Conservation (phyloP, 768 basidiomycete genomes). For the Lentinula aciculospora region DNA sequence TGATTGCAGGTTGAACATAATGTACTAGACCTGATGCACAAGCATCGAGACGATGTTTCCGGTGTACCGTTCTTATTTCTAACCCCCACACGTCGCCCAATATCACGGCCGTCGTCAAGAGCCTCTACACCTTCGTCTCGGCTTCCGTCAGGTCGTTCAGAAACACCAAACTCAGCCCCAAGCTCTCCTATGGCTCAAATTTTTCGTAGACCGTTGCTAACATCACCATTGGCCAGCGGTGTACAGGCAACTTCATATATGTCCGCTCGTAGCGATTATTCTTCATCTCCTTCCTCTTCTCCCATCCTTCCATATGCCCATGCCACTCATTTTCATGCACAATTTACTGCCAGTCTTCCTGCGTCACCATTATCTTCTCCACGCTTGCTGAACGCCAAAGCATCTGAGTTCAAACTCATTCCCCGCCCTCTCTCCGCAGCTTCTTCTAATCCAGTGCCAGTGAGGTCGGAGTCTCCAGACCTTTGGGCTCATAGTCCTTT, state of each 20-base stretch:
- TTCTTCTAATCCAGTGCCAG: slow-evolving; percentile 52
- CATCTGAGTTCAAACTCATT: slow-evolving; percentile 83
- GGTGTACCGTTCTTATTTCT: slow-evolving; percentile 81
- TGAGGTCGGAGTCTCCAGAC: slow-evolving; percentile 82
- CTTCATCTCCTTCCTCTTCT: slow-evolving; percentile 56
- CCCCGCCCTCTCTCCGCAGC: slow-evolving; percentile 75
- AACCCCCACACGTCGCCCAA: slow-evolving; percentile 72
- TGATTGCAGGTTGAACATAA: slow-evolving; percentile 71
- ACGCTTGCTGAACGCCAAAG: slow-evolving; percentile 83
- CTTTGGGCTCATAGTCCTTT: slow-evolving; percentile 77
- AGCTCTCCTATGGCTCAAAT: slow-evolving; percentile 69
- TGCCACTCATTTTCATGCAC: slow-evolving; percentile 47
- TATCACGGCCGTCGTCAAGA: slow-evolving; percentile 76
- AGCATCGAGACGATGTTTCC: slow-evolving; percentile 80
- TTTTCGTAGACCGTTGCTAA: slow-evolving; percentile 71
- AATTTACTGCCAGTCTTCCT: slow-evolving; percentile 77
- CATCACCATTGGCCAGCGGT: slow-evolving; percentile 68
- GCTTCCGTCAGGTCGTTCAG: slow-evolving; percentile 58
- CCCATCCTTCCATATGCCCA: slow-evolving; percentile 58
- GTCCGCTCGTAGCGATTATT: slow-evolving; percentile 45
- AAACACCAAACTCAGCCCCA: slow-evolving; percentile 72
- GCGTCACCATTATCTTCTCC: slow-evolving; percentile 84
- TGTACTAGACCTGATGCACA: slow-evolving; percentile 94
- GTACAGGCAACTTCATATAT: slow-evolving; percentile 51
- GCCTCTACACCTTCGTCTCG: slow-evolving; percentile 67